Conservation (phyloP, 495 filamentous ascomycete species). For the Trichoderma erinaceum region DNA sequence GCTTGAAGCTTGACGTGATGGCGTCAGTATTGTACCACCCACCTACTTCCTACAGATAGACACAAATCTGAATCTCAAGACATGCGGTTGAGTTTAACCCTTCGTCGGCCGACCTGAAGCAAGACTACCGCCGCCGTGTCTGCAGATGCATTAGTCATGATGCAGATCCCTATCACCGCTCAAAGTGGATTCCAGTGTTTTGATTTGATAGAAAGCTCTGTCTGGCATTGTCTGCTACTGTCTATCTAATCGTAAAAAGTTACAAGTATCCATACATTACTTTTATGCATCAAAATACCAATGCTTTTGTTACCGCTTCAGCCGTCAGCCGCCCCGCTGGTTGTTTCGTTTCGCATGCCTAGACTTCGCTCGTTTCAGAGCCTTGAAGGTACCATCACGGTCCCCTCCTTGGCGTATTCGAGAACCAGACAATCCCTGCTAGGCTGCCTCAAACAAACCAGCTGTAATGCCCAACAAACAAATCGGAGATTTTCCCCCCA, state of each 20-base stretch:
- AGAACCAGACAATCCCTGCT: not conserved
- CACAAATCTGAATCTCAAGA: not conserved
- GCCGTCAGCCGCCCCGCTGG: constrained; percentile 5
- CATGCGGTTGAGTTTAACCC: not conserved
- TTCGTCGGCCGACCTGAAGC: not conserved
- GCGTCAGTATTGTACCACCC: too few relatives aligned
- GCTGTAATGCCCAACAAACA: not conserved
- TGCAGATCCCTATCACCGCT: not conserved
- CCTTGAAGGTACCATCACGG: not conserved
- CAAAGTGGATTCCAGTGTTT: not conserved
- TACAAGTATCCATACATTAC: not conserved
- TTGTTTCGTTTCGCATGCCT: constrained; percentile 6
- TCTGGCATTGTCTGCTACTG: not conserved
- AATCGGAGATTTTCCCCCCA: not conserved
- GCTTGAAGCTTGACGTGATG: too few relatives aligned
- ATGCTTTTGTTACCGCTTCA: not conserved
- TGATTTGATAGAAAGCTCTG: constrained; percentile 1
- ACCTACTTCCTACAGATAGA: too few relatives aligned
- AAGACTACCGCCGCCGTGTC: not conserved
- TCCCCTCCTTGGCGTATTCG: not conserved
- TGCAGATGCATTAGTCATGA: constrained; percentile 1
- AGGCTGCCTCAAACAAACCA: not conserved
- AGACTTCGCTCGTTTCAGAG: constrained; percentile 3
- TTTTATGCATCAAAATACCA: not conserved
- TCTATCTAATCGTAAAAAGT: not conserved